Base-by-base conservation (phyloP, 139 green algal species). In the Closterium sp. region DNA sequence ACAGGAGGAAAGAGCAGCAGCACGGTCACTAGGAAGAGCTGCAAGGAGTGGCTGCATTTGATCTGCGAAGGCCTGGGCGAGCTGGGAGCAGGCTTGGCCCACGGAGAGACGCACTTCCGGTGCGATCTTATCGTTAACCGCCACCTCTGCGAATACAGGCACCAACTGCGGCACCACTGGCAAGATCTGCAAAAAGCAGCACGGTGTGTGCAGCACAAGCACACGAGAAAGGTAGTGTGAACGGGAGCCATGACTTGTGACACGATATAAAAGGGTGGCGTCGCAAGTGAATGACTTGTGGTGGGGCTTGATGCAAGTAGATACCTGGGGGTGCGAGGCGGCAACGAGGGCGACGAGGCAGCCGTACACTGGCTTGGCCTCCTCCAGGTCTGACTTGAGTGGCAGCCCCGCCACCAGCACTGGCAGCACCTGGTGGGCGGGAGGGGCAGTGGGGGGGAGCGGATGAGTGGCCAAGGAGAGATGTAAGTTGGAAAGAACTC, bases 391-490 rank as follows among this genome's bases (percentile, higher is more conserved):
- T 11, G 91, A 92, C n/a, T 50, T 70, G 22, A 95, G 34, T 5
- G 96, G 96, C 88, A 97, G 93, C 2, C 94, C 95, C 1, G 70
- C 86, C 85, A 97, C 87, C 19, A 97, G 88, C 45, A 97, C 94
- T 0, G 96, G 96, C 85, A 97, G 45, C 7, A 97, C 92, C 92
- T 97, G 95, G 70, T 10, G 85, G 22, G 31, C 11, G 13, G 42
- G 70, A 88, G 30, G 30, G 27, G 17, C 34, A 88, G 29, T 3
- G 73, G 28, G 73, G 31, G 3, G 22, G n/a, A 91, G 30, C 28
- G 31, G 29, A 91, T 9, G 31, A 38, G 27, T 3, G 11, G 19
- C 11, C 30, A 27, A 17, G 34, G 24, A 91, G 30, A 19, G 89
- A 31, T 6, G 30, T 11, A 32, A 10, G 30, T 88, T 86, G 24